Conservation (phyloP, 73 alveolate genomes). For the Symbiodinium natans region DNA sequence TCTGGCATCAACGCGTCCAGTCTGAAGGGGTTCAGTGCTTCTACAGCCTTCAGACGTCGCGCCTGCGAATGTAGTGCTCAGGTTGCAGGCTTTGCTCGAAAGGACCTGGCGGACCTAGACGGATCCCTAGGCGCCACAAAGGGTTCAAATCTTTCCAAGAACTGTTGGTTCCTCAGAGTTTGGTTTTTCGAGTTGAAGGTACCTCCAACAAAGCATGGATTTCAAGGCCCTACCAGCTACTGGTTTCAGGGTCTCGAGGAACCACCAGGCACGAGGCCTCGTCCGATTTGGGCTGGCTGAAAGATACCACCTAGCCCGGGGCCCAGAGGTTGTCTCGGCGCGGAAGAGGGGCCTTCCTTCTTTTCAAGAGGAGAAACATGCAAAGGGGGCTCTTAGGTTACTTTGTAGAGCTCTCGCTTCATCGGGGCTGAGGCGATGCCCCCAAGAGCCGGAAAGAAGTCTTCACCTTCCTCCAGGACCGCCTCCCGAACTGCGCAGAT, state of each 20-base stretch:
- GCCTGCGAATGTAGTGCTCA: too few species aligned
- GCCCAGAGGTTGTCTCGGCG: neutral
- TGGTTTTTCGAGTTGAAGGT: neutral
- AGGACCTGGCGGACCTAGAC: neutral
- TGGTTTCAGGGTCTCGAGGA: neutral
- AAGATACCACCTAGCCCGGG: neutral
- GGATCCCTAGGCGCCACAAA: neutral
- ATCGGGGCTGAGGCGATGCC: neutral
- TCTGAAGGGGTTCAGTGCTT: too few species aligned
- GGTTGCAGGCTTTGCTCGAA: neutral
- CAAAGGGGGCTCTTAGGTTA: too few species aligned
- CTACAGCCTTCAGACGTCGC: neutral
- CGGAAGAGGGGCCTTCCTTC: too few species aligned
- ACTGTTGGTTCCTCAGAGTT: neutral
- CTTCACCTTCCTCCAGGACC: too few species aligned
- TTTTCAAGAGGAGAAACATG: too few species aligned
- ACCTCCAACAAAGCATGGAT: too few species aligned
- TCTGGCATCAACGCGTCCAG: too few species aligned
- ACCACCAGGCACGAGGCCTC: neutral
- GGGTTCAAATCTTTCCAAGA: neutral
- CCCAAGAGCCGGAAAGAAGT: too few species aligned
- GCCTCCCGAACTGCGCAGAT: too few species aligned
- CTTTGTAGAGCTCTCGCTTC: neutral
- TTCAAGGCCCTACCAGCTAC: too few species aligned
- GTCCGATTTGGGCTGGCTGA: constrained; percentile 6